These are phyloP conservation scores for Saprolegnia diclina DNA, from an alignment of 352 stramenopile species.

Conservation along the genomic window DNA sequence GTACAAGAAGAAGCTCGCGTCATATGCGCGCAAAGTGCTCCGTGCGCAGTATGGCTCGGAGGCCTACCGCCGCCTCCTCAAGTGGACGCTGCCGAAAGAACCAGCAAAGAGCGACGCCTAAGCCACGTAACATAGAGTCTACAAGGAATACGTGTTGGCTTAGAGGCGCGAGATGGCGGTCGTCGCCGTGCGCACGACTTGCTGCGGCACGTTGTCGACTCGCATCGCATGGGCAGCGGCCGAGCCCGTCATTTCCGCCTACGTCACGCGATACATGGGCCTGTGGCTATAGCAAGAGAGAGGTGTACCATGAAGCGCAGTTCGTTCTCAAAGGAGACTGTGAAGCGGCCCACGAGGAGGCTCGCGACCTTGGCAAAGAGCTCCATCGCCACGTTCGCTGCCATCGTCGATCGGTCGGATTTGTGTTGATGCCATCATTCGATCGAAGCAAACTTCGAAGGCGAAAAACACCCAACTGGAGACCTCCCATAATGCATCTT, in stretches of 20 bases:
- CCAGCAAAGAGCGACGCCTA: conserved; percentile 40
- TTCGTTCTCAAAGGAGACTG: conserved; percentile 78
- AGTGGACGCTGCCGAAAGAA: conserved; percentile 29
- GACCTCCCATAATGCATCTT: too few relatives aligned
- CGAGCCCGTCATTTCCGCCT: conserved; percentile 69
- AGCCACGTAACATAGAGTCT: background rate
- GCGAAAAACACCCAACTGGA: background rate
- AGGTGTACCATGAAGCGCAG: conserved; percentile 72
- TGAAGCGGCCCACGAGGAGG: conserved; percentile 77
- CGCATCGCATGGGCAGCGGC: conserved; percentile 52
- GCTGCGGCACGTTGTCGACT: conserved; percentile 54
- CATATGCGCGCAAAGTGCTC: background rate
- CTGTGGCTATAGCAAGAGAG: background rate
- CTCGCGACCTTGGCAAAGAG: conserved; percentile 42
- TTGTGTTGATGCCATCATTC: background rate
- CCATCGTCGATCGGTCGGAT: background rate
- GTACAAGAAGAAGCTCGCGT: conserved; percentile 60
- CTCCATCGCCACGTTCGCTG: background rate
- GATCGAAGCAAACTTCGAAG: background rate
- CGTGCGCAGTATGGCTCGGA: background rate
- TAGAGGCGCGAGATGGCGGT: conserved; percentile 58
- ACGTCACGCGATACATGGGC: background rate
- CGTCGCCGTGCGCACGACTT: conserved; percentile 63
- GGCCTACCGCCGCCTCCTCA: background rate
- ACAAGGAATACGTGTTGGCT: background rate